These are phyloP conservation scores for Fusarium equiseti DNA, from an alignment of 2,329 filamentous ascomycete genomes.

Conservation along the genomic window DNA sequence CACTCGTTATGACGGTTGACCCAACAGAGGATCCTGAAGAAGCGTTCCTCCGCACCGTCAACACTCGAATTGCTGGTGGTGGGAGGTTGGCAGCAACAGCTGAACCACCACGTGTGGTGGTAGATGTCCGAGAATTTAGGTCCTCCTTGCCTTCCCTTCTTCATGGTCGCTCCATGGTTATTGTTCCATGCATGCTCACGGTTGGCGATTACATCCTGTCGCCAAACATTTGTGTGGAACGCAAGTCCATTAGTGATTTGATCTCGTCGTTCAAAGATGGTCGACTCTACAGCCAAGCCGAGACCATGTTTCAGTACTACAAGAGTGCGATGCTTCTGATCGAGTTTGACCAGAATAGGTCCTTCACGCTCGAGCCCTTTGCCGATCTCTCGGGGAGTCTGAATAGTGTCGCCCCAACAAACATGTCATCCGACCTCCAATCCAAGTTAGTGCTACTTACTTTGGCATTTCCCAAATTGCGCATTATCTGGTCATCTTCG, in stretches of 20 bases:
- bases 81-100: slow-evolving; percentile 86
- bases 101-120: slow-evolving; percentile 88
- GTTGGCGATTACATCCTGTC: slow-evolving; percentile 97
- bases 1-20: slow-evolving; percentile 83
- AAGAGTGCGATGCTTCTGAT: slow-evolving; percentile 90
- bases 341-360: slow-evolving; percentile 97
- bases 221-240: slow-evolving; percentile 91
- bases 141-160: slow-evolving; percentile 91
- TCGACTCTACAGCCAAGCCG: slow-evolving; percentile 89
- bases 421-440: slow-evolving; percentile 79
- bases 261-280: slow-evolving; percentile 94
- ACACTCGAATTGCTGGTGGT: slow-evolving; percentile 95
- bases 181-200: slow-evolving; percentile 95
- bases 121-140: slow-evolving; percentile 96
- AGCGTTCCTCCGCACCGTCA: slow-evolving; percentile 91
- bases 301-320: slow-evolving; percentile 96
- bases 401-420: slow-evolving; percentile 70
- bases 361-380: slow-evolving; percentile 90
- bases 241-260: slow-evolving; percentile 91
- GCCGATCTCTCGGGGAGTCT: slow-evolving; percentile 74
- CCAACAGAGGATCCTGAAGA: slow-evolving; percentile 85
- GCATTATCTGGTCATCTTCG: slow-evolving; percentile 92
- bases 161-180: slow-evolving; percentile 87
- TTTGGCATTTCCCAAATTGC: slow-evolving; percentile 87
- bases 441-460: slow-evolving; percentile 92